A percentile compares a stretch with the other conserved stretches of the same genome.
phyloP scores from a whole-genome alignment of 306 rosid species.

The Styphnolobium japonicum region DNA sequence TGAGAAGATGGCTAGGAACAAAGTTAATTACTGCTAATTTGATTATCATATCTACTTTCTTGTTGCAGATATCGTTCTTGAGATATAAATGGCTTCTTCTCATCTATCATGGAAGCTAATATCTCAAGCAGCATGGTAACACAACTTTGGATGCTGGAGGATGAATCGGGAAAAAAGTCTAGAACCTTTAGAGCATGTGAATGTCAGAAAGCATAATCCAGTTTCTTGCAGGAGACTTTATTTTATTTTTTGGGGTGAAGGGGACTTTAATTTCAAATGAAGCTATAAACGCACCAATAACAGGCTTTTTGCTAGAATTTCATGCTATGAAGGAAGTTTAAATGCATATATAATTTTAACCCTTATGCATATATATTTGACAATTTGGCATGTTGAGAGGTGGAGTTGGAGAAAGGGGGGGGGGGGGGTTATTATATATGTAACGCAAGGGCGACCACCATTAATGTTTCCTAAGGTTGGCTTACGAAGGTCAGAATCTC shows the following conservation, averaged over 20 bases:
- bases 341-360: too few relatives aligned
- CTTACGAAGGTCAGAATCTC: too few relatives aligned
- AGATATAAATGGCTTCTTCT: constrained; percentile 47
- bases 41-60: not conserved
- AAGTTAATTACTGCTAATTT: not conserved
- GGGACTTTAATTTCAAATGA: not conserved
- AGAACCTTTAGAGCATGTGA: not conserved
- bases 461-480: too few relatives aligned
- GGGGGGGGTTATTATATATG: too few relatives aligned
- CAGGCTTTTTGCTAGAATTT: not conserved
- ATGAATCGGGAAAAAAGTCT: not conserved
- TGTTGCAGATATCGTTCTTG: constrained; percentile 74
- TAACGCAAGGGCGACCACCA: too few relatives aligned
- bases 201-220: constrained; percentile 1
- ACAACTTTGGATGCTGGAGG: constrained; percentile 17
- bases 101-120: not conserved
- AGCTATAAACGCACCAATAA: not conserved
- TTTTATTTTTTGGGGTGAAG: too few relatives aligned
- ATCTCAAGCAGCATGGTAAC: constrained; percentile 1
- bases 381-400: too few relatives aligned
- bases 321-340: too few relatives aligned
- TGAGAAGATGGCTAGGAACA: not conserved
- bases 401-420: too few relatives aligned
- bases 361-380: too few relatives aligned
- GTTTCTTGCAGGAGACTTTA: not conserved